A percentile compares a stretch with the other conserved stretches of the same genome.
Conservation (phyloP, 2,329 filamentous ascomycete species). For the Fusarium paranaense region DNA sequence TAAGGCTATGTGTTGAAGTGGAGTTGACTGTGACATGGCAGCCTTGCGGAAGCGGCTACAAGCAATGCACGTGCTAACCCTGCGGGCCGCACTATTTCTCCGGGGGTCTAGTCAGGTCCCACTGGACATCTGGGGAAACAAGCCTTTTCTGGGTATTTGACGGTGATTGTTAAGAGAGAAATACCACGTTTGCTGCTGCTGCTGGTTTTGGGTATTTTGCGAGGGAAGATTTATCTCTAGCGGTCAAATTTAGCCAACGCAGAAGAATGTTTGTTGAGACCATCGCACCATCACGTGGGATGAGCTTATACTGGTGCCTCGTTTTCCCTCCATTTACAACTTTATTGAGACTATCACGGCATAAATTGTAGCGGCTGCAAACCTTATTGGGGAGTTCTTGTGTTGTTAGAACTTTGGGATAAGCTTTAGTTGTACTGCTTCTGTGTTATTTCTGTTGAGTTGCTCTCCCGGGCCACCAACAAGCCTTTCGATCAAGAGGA, state of each 20-base stretch:
- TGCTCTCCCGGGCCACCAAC: neutral
- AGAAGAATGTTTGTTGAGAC: neutral
- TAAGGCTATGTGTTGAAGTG: constrained; percentile 31
- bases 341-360: neutral
- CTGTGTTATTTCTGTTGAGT: neutral
- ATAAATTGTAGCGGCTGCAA: neutral
- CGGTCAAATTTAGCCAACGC: neutral
- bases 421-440: neutral
- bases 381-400: neutral
- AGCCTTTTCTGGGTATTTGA: neutral
- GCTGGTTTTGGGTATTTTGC: neutral
- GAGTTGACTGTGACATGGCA: constrained; percentile 27
- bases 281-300: neutral
- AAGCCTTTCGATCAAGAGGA: neutral
- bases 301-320: neutral
- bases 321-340: neutral
- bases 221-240: neutral
- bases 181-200: neutral
- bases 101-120: constrained; percentile 9
- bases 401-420: neutral
- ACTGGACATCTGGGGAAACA: constrained; percentile 22
- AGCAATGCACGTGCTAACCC: constrained; percentile 39
- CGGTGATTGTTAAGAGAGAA: neutral
- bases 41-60: constrained; percentile 34
- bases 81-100: constrained; percentile 33